Evolutionary conservation across 1,284 basidiomycete genomes (phyloP), one percentile per base, ranked within the genome.

Genomic region (Caloboletus inedulis): DNA sequence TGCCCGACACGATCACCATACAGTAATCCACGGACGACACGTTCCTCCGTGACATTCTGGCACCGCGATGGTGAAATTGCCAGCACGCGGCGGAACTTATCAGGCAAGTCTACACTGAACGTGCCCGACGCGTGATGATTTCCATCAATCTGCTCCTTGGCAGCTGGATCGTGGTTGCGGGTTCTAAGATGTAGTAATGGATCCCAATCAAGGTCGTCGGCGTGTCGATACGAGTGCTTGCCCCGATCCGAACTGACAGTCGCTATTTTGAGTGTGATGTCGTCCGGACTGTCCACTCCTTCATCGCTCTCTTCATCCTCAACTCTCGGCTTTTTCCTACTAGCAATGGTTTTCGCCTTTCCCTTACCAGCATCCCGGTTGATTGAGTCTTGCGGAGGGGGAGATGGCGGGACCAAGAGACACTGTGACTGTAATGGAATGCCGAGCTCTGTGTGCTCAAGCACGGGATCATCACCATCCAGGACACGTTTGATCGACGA

Each of bases 21-120:
- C 39, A 90, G 58, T 42, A 90, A 66, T 18, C 75, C 74, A 52
- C 79, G 77, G 30, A 82, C 81, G 30, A 89, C 64, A 59, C 71
- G 73, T 51, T 81, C 78, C 57, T 84, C 81, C 47, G 77, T 74
- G 40, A 57, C 62, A 59, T 75, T 71, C 72, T 55, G 63, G 58
- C 55, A 69, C 71, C 25, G 70, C 37, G 64, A 65, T 7, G 79
- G 68, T 27, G 82, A 79, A 55, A 90, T 73, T 50, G 82, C 80
- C 29, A 90, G 70, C 54, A 88, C 73, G 58, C 74, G 75, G 59
- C 74, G 80, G 57, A 89, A 76, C 55, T 82, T 76, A 52, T 87
- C 84, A 16, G 87, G 85, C 29, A 90, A 73, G 64, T 81, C 72
- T 44, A 87, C 73, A 56, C 79, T 79, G 55, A 85, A 71, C 64